Percentiles rank a stretch among this genome's conserved stretches.
These are phyloP conservation scores for Glycine latifolia DNA, from an alignment of 306 rosid species.

Conservation along the genomic window DNA sequence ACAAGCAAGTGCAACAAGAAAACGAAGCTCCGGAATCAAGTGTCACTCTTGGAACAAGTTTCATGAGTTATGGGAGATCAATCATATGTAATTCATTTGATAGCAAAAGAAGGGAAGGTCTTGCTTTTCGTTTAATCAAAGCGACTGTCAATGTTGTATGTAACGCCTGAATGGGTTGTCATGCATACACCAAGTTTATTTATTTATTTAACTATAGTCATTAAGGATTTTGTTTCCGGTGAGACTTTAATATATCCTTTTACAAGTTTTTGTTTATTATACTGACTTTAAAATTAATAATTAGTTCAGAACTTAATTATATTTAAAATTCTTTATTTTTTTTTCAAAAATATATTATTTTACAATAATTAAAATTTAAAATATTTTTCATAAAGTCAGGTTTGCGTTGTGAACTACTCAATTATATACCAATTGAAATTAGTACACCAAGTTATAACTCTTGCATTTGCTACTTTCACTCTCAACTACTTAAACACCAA, in stretches of 20 bases:
- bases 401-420: too few relatives aligned
- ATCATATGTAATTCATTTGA: slow-evolving; percentile 48
- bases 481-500: slow-evolving; percentile 44
- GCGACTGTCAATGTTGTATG: slow-evolving; percentile 16
- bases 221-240: too few relatives aligned
- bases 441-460: slow-evolving; percentile 15
- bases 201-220: too few relatives aligned
- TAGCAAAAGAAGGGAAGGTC: slow-evolving; percentile 30
- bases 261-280: too few relatives aligned
- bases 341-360: too few relatives aligned
- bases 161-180: slow-evolving; percentile 31
- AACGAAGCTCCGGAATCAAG: not conserved
- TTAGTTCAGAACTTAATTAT: too few relatives aligned
- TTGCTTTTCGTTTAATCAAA: slow-evolving; percentile 55
- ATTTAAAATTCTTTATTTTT: too few relatives aligned
- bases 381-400: too few relatives aligned
- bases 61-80: slow-evolving; percentile 33
- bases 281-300: too few relatives aligned
- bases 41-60: slow-evolving; percentile 42
- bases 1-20: slow-evolving; percentile 33
- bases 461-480: slow-evolving; percentile 40
- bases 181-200: slow-evolving; percentile 7
- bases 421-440: too few relatives aligned
- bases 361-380: too few relatives aligned
- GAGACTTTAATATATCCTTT: too few relatives aligned